Percentiles rank a stretch among this genome's conserved stretches.
Evolutionary conservation across 2,329 filamentous ascomycete genomes (phyloP).

Genomic region (Scedosporium boydii): DNA sequence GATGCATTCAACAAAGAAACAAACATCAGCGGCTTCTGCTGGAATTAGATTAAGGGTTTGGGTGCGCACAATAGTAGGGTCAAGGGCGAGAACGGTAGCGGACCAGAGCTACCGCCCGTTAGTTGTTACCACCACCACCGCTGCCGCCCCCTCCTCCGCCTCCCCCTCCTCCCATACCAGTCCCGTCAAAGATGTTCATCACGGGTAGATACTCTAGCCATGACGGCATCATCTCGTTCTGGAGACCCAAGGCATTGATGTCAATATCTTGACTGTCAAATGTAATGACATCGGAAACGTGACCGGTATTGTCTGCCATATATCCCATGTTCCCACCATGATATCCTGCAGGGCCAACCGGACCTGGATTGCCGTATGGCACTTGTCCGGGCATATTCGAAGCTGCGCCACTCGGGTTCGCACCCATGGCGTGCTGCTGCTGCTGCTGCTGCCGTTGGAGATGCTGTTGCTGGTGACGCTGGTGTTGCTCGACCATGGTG

Average conservation of each 20-base stretch:
- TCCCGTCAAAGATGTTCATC: conserved; percentile 41
- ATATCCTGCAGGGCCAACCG: background rate
- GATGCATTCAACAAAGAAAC: background rate
- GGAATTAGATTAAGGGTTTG: background rate
- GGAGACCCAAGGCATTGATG: conserved; percentile 52
- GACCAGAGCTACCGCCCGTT: background rate
- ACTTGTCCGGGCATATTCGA: background rate
- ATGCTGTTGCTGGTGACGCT: background rate
- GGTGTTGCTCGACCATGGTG: conserved; percentile 24
- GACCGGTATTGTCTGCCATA: conserved; percentile 6
- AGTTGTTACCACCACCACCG: background rate
- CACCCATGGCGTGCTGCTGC: background rate
- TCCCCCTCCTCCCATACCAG: background rate
- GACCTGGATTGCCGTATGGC: background rate
- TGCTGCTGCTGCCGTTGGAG: background rate
- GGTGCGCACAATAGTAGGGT: background rate
- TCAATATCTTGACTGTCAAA: conserved; percentile 73
- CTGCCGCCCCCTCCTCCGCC: background rate
- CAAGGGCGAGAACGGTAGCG: background rate
- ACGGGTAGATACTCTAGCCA: conserved; percentile 70
- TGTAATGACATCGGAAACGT: conserved; percentile 45
- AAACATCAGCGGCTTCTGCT: background rate
- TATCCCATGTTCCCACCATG: background rate
- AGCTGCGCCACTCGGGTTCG: background rate
- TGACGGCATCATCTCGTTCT: conserved; percentile 55